A percentile compares a stretch with the other conserved stretches of the same genome.
Conservation (phyloP, 108 stramenopile genomes). For the Conticribra weissflogii region DNA sequence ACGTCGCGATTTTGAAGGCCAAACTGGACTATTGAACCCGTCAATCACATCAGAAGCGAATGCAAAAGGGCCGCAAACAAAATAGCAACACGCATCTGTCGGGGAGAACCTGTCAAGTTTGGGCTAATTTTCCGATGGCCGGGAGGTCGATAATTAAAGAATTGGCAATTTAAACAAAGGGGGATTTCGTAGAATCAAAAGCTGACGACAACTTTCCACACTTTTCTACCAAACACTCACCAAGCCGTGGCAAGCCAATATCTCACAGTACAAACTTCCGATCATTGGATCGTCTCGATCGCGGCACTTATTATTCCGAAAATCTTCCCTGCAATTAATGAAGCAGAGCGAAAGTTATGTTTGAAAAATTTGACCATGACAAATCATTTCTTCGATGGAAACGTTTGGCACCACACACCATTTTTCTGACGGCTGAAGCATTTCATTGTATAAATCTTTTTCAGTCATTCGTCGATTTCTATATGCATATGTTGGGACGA, state of each 20-base stretch:
- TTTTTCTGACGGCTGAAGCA: conserved; percentile 40
- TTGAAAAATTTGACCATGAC: no score
- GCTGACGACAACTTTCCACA: no score
- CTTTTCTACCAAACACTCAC: conserved; percentile 8
- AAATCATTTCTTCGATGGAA: no score
- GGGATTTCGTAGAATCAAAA: not conserved
- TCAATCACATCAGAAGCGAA: conserved; percentile 77
- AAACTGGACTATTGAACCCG: conserved; percentile 54
- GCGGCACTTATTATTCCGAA: conserved; percentile 47
- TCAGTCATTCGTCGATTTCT: conserved; percentile 70
- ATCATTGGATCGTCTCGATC: conserved; percentile 51
- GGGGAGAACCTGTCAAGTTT: conserved; percentile 56
- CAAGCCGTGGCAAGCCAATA: conserved; percentile 65
- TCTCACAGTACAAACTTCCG: conserved; percentile 62
- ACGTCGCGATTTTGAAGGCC: conserved; percentile 61
- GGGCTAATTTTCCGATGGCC: conserved; percentile 19
- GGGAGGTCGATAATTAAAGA: not conserved
- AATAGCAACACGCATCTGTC: conserved; percentile 73
- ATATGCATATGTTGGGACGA: conserved; percentile 64
- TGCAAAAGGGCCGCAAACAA: conserved; percentile 73
- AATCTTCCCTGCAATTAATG: no score
- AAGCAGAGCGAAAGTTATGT: no score
- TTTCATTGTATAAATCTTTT: conserved; percentile 57
- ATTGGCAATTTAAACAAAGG: not conserved
- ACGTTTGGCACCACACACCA: no score